Conservation (phyloP, 257 asterid species). For the Solanum arcanum region DNA sequence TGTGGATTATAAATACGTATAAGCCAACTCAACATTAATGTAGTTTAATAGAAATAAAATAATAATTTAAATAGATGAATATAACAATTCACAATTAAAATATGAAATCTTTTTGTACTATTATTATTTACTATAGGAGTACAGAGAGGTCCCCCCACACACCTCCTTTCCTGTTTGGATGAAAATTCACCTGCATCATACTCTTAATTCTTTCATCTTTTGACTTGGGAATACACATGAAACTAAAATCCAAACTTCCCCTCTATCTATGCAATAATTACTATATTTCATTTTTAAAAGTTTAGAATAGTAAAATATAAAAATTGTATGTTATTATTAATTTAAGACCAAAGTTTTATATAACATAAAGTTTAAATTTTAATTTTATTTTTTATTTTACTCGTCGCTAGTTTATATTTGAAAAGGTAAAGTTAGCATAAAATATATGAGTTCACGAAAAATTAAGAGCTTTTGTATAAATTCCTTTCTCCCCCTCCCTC, state of each 20-base stretch:
- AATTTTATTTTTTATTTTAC: not conserved
- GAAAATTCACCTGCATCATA: slow-evolving; percentile 8
- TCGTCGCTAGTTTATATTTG: no score
- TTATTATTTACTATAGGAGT: not conserved
- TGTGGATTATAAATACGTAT: not conserved
- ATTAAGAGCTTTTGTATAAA: not conserved
- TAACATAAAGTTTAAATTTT: not conserved
- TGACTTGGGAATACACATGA: slow-evolving; percentile 14
- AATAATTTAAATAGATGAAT: not conserved
- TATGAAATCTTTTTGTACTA: not conserved
- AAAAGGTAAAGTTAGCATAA: accelerated
- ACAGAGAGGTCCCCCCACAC: not conserved
- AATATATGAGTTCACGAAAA: no score
- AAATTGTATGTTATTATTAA: no score
- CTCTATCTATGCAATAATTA: not conserved
- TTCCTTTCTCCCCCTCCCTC: no score
- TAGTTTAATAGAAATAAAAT: no score
- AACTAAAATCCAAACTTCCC: not conserved
- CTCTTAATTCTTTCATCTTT: slow-evolving; percentile 7
- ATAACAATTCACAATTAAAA: no score
- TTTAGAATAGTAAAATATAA: no score
- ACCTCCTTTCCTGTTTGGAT: slow-evolving; percentile 5
- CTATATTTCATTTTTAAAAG: no score
- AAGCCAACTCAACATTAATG: no score
- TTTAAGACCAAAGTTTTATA: not conserved